These are phyloP conservation scores for Malus domestica DNA, from an alignment of 306 rosid genomes.

Conservation along the genomic window DNA sequence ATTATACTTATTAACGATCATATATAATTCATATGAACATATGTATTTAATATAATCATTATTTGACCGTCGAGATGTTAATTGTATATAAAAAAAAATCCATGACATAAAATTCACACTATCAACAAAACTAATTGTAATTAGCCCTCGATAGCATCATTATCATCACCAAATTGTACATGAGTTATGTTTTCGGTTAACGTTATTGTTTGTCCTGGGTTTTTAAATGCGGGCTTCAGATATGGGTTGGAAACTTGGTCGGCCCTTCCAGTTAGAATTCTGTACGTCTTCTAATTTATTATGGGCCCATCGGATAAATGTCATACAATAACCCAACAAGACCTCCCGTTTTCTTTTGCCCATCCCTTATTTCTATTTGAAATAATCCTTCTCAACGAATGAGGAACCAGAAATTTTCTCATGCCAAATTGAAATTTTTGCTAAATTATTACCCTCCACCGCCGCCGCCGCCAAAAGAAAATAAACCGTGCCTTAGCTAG, in stretches of 20 bases:
- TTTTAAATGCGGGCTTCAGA: not conserved
- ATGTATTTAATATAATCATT: no score
- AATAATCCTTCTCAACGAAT: no score
- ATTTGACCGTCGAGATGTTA: no score
- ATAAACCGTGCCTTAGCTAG: no score
- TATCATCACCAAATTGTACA: not conserved
- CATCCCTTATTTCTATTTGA: not conserved
- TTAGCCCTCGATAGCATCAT: not conserved
- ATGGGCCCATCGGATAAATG: not conserved
- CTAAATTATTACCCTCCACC: no score
- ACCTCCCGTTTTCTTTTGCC: not conserved
- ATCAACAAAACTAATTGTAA: no score
- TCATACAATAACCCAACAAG: not conserved
- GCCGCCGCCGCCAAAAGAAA: no score
- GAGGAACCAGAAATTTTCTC: no score
- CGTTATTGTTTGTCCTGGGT: not conserved
- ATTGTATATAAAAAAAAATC: no score
- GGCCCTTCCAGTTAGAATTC: not conserved
- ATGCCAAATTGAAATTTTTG: no score
- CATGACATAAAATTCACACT: not conserved
- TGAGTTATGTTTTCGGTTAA: not conserved
- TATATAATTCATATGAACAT: no score
- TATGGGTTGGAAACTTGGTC: not conserved
- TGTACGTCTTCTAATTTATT: not conserved
- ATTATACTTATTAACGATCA: no score